Evolutionary conservation across 768 basidiomycete species (phyloP).

Genomic region (Suillus fuscotomentosus): DNA sequence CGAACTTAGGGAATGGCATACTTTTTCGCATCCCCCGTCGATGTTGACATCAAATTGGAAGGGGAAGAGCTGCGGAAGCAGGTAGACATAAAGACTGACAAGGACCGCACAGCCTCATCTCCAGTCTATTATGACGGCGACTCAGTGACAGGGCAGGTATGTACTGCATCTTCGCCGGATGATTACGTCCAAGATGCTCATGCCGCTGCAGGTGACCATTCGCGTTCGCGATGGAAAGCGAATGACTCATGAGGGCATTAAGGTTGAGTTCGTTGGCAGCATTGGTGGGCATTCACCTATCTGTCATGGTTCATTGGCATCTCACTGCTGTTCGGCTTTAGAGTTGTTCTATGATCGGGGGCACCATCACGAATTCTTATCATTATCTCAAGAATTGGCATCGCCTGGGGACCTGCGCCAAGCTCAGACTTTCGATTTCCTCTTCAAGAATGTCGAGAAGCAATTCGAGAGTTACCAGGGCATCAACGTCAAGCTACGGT

Average conservation of each 20-base stretch:
- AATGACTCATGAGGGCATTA: slow-evolving; percentile 92
- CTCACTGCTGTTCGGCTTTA: slow-evolving; percentile 21
- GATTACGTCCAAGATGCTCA: background rate
- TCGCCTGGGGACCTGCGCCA: slow-evolving; percentile 97
- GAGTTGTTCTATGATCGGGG: slow-evolving; percentile 97
- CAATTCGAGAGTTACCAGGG: slow-evolving; percentile 98
- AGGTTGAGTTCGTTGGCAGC: slow-evolving; percentile 95
- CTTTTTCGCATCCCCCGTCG: slow-evolving; percentile 90
- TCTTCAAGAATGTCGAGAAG: slow-evolving; percentile 99
- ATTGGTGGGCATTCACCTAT: slow-evolving; percentile 61
- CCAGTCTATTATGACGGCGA: slow-evolving; percentile 98
- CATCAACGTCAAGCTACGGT: slow-evolving; percentile 97
- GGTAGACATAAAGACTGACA: slow-evolving; percentile 87
- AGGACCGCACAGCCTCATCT: slow-evolving; percentile 80
- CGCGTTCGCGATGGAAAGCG: slow-evolving; percentile 95
- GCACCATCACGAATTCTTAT: slow-evolving; percentile 97
- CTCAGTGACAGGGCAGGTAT: slow-evolving; percentile 83
- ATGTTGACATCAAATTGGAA: slow-evolving; percentile 86
- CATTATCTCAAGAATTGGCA: slow-evolving; percentile 91
- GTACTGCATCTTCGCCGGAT: slow-evolving; percentile 12
- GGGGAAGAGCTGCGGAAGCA: slow-evolving; percentile 87
- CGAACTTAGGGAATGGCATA: slow-evolving; percentile 53
- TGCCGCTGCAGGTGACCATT: slow-evolving; percentile 62
- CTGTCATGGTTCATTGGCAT: background rate
- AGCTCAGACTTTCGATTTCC: slow-evolving; percentile 94